Conservation (phyloP, 1,139 yeast genomes). For the Yamadazyma atmosphaerica region DNA sequence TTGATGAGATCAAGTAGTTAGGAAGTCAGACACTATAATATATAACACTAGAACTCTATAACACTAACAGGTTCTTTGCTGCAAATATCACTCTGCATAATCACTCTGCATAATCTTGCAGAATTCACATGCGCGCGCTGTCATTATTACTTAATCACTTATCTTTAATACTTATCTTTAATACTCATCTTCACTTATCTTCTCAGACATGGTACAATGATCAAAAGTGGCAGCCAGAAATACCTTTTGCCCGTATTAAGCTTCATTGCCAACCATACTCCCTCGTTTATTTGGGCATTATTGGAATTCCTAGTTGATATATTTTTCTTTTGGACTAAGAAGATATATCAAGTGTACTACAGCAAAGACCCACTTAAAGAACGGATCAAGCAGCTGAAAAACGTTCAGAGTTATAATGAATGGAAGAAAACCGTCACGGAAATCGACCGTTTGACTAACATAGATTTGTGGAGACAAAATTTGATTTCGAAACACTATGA, state of each 20-base stretch:
- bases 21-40: neutral
- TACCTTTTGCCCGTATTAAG: constrained; percentile 25
- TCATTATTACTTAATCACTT: neutral
- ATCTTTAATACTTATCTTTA: neutral
- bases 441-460: constrained; percentile 66
- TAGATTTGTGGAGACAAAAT: constrained; percentile 83
- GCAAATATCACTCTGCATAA: too few species aligned
- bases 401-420: constrained; percentile 52
- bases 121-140: neutral
- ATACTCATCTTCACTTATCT: neutral
- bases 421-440: constrained; percentile 62
- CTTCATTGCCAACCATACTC: constrained; percentile 48
- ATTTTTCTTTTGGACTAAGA: constrained; percentile 57
- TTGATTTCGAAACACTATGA: constrained; percentile 83
- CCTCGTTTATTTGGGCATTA: constrained; percentile 60
- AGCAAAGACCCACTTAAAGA: constrained; percentile 43
- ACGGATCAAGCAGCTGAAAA: constrained; percentile 38
- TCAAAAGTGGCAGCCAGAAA: constrained; percentile 6
- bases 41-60: neutral
- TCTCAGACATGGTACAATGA: neutral
- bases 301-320: constrained; percentile 62
- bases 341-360: constrained; percentile 37
- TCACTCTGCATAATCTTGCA: too few species aligned
- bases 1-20: constrained; percentile 20
- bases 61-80: too few species aligned